phyloP scores from a whole-genome alignment of 768 basidiomycete species.

The Tulasnella calospora region DNA sequence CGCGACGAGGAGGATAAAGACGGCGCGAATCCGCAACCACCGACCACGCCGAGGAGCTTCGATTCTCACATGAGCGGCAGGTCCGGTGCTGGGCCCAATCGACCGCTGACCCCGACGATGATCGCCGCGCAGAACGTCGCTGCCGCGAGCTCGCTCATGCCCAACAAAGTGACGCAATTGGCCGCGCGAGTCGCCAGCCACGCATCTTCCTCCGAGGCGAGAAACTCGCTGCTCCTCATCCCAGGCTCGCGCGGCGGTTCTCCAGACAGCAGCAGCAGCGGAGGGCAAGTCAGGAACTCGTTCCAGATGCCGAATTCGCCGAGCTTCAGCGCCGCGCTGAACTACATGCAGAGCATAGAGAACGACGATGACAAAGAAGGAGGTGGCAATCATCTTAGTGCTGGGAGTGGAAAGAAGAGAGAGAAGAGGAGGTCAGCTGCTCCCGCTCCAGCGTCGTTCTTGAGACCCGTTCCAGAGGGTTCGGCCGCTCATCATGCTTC shows the following conservation, averaged over 20 bases:
- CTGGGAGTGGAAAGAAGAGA: background rate
- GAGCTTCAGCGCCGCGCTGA: constrained; percentile 20
- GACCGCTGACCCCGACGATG: constrained; percentile 7
- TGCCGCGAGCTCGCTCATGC: background rate
- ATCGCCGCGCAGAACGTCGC: constrained; percentile 18
- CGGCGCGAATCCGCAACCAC: background rate
- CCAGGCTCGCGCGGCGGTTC: background rate
- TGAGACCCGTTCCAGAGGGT: constrained; percentile 9
- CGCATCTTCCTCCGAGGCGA: background rate
- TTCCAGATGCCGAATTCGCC: constrained; percentile 25
- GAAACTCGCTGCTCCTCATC: background rate
- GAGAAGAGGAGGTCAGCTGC: background rate
- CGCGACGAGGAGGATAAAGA: constrained; percentile 7
- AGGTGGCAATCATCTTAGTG: background rate
- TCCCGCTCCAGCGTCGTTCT: background rate
- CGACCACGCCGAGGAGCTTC: constrained; percentile 7
- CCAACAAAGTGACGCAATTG: constrained; percentile 9
- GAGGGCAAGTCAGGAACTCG: background rate
- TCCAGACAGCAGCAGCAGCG: background rate
- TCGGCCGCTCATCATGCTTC: background rate
- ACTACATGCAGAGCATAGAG: constrained; percentile 10
- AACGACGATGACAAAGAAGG: background rate
- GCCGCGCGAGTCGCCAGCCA: background rate
- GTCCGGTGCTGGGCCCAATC: background rate
- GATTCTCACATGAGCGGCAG: background rate